Evolutionary conservation across 75 land plant genomes (phyloP).

Genomic region (Pinus taeda): DNA sequence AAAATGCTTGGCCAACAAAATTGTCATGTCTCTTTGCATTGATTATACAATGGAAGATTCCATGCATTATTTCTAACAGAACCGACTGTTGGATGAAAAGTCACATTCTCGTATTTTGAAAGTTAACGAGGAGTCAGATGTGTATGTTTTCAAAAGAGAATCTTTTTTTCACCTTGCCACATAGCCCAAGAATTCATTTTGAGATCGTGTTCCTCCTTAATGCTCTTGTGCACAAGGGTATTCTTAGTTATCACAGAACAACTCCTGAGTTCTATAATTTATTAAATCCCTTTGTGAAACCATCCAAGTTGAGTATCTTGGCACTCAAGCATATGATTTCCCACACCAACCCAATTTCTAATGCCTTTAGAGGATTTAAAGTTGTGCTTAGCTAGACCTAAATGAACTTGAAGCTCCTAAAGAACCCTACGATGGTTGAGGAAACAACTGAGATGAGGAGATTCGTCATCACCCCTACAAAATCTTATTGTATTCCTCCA

Average conservation of each 20-base stretch:
- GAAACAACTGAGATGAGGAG: constrained; percentile 60
- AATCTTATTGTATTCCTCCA: constrained; percentile 81
- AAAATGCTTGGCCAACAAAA: too few species aligned
- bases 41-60: too few species aligned
- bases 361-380: constrained; percentile 47
- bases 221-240: constrained; percentile 61
- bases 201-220: constrained; percentile 63
- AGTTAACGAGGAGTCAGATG: too few species aligned
- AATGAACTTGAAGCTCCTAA: constrained; percentile 39
- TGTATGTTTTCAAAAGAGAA: not conserved
- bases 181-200: constrained; percentile 36
- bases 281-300: constrained; percentile 32
- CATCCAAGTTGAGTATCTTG: not conserved
- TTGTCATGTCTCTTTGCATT: too few species aligned
- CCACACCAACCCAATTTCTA: constrained; percentile 51
- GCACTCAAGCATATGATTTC: constrained; percentile 63
- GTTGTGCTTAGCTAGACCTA: constrained; percentile 57
- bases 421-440: constrained; percentile 14
- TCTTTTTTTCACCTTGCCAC: constrained; percentile 44
- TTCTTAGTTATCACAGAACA: constrained; percentile 60
- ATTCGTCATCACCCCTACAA: constrained; percentile 81
- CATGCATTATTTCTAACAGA: too few species aligned
- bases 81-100: too few species aligned
- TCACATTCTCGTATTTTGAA: too few species aligned
- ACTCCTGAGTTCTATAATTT: constrained; percentile 51